These are phyloP conservation scores for Hygrophila difformis DNA, from an alignment of 257 asterid species.

Conservation along the genomic window DNA sequence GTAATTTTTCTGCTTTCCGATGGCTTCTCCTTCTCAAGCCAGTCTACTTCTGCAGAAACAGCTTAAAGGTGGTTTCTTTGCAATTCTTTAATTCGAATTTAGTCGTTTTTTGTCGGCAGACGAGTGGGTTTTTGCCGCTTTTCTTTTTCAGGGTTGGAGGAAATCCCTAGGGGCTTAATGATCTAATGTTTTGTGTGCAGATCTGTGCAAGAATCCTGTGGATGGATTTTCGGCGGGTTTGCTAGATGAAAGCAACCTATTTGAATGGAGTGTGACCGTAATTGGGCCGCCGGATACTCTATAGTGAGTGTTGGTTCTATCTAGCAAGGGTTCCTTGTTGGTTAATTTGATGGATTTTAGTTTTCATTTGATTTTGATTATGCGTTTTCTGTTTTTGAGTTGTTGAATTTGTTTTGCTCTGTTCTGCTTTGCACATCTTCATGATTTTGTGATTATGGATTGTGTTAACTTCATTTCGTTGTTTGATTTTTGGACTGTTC, in stretches of 20 bases:
- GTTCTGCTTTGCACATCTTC: neutral
- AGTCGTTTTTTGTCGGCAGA: neutral
- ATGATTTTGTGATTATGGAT: neutral
- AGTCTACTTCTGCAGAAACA: conserved; percentile 92
- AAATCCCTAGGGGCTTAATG: conserved; percentile 28
- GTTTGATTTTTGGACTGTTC: neutral
- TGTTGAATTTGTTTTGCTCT: neutral
- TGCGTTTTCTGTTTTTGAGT: neutral
- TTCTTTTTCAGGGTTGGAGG: neutral
- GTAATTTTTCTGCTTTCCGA: conserved; percentile 15
- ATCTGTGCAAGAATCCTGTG: conserved; percentile 84
- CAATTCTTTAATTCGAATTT: too few relatives aligned
- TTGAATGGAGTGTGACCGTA: conserved; percentile 94
- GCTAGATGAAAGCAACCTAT: conserved; percentile 70
- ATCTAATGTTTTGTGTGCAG: conserved; percentile 49
- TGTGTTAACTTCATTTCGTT: neutral
- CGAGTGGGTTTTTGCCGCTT: too few relatives aligned
- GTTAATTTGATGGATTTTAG: neutral
- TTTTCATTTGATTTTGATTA: too few relatives aligned
- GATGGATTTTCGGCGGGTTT: conserved; percentile 98
- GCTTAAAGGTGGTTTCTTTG: conserved; percentile 53
- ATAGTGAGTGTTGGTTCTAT: conserved; percentile 44
- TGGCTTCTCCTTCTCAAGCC: conserved; percentile 88
- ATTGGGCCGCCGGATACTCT: conserved; percentile 97
- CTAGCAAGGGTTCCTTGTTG: neutral